Evolutionary conservation across 139 green algal genomes (phyloP), one percentile per base, ranked within the genome.

Genomic region (Chloropicon primus): DNA sequence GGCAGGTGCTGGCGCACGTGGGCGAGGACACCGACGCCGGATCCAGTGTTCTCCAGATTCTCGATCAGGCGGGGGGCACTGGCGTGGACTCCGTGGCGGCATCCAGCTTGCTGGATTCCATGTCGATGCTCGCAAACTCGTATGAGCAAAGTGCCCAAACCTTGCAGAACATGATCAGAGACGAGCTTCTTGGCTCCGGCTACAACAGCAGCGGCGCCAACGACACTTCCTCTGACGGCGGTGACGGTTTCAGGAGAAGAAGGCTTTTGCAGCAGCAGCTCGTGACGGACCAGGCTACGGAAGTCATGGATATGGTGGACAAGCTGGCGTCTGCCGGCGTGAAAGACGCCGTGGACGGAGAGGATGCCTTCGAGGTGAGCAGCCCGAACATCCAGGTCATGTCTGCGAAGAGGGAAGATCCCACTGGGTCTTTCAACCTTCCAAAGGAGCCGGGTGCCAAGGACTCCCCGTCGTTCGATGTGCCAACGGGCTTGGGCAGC

Each of bases 81-180:
- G 76, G 76, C 53, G 3, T 79, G 5, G 76, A 76, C 22, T 3
- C 41, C 22, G 76, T 26, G 41, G 76, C 26, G 5, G 76, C 76
- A 25, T 21, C 74, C 22, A 54, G 76, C 41, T 27, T 79, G 41
- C 76, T 79, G 22, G 76, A 79, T 17, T 79, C 76, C 3, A 21
- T 17, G 76, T 24, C 27, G 10, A n/a, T 17, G 10, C 41, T 62
- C 41, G 41, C 41, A 5, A 17, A 62, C 41, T n/a, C 41, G 17
- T 62, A 62, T 17, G 41, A 62, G 41, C 5, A 62, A 17, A 62
- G 17, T 17, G 41, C 41, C 41, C 41, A 62, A 17, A 62, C 5
- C 41, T 17, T 62, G 41, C 41, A 62, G 41, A 62, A 62, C 41
- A 62, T 62, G 41, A 62, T 62, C 41, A 62, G 41, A 62, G 41